Percentiles rank a stretch among this genome's conserved stretches.
Evolutionary conservation across 192 early-diverging fungal genomes (phyloP).

Genomic region (Cetraspora pellucida): DNA sequence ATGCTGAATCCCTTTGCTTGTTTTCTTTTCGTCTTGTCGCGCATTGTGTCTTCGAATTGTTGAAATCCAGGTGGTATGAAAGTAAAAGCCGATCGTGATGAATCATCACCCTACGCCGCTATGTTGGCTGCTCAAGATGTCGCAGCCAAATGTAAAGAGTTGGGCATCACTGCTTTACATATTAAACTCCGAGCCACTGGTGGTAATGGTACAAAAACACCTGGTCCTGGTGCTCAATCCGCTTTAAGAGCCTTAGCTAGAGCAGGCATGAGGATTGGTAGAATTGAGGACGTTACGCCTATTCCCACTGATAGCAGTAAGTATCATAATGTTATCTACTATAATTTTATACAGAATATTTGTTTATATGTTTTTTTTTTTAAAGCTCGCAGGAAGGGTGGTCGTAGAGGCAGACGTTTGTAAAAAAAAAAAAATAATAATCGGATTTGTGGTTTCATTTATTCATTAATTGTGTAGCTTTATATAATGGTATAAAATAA

Average conservation of each 20-base stretch:
- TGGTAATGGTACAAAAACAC: conserved; percentile 98
- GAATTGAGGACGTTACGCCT: conserved; percentile 99
- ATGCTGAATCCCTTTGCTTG: background rate
- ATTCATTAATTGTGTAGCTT: no score
- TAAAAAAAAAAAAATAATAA: conserved; percentile 46
- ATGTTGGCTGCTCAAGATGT: conserved; percentile 99
- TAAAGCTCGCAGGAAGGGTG: conserved; percentile 90
- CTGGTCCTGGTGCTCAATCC: conserved; percentile 95
- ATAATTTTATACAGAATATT: background rate
- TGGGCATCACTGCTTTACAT: conserved; percentile 99
- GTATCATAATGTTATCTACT: background rate
- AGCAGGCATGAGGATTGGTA: conserved; percentile 98
- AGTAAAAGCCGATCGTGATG: conserved; percentile 99
- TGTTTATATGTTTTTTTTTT: background rate
- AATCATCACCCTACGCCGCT: conserved; percentile 99
- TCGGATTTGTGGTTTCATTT: no score
- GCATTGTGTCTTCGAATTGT: background rate
- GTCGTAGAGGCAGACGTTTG: conserved; percentile 99
- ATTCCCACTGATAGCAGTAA: conserved; percentile 93
- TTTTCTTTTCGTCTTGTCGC: conserved; percentile 21
- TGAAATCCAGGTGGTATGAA: conserved; percentile 92
- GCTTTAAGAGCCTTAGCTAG: conserved; percentile 99
- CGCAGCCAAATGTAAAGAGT: conserved; percentile 97
- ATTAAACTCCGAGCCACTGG: conserved; percentile 99
- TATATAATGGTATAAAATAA: no score